Conservation (phyloP, 129 eudicot genomes). For the Kitagawia praeruptora region DNA sequence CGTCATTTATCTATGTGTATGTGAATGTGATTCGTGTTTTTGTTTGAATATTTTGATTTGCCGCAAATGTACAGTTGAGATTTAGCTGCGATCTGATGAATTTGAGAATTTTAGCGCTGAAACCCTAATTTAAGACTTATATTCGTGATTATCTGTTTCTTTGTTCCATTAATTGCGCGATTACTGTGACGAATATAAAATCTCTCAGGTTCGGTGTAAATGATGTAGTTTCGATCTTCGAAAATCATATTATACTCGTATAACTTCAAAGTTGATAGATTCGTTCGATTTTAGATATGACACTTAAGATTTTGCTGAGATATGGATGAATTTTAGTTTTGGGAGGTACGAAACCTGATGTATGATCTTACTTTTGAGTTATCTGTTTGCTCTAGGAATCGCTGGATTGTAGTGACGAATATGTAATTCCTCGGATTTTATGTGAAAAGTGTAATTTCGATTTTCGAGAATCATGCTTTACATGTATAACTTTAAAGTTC, state of each 20-base stretch:
- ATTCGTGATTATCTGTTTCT: not conserved
- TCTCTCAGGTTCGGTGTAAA: not conserved
- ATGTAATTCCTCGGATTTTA: not conserved
- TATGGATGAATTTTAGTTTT: not conserved
- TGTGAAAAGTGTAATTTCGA: not conserved
- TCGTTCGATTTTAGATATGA: not conserved
- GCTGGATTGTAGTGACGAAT: not conserved
- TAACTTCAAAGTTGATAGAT: not conserved
- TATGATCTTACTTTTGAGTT: not conserved
- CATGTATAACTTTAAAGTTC: not conserved
- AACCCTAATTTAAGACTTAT: not conserved
- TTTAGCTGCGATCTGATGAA: not conserved
- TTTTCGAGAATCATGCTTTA: not conserved
- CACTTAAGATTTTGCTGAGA: not conserved
- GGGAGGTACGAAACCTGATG: not conserved
- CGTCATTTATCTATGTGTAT: not conserved
- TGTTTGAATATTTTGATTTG: not conserved
- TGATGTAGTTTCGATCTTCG: not conserved
- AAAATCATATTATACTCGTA: not conserved
- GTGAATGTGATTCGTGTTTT: not conserved
- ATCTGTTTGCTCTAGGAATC: not conserved
- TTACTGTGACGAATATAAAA: not conserved
- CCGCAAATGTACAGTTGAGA: not conserved
- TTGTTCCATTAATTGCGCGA: not conserved
- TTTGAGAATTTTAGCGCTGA: not conserved